Base-by-base conservation (phyloP, 805 yeast genomes). In the Groenewaldozyma salmanticensis region DNA sequence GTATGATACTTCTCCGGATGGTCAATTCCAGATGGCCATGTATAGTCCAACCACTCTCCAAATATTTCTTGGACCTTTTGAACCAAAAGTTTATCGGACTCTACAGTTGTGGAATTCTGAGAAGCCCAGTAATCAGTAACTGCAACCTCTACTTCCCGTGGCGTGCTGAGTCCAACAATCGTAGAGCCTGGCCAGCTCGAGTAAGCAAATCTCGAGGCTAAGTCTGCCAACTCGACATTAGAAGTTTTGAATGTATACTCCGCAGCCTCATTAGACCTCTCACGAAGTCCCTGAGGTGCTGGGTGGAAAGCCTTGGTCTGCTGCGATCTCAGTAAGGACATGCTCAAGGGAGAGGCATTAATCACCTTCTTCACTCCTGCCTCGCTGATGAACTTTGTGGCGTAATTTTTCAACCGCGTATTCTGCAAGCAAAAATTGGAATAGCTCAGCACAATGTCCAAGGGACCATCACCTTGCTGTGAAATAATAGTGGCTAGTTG, bases 341-440 rank as follows among this genome's bases (percentile, higher is more conserved):
- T 88, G 42, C 88, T 76, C 45, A 90, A 65, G 31, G 92, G 87
- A 1, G 95, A 82, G 2, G 90, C 96, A 57, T 83, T 85, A 55
- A 79, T 61, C n/a, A 88, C 59, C 46, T 68, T 59, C 43, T 70
- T 66, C 22, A 87, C 66, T 4, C 75, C 72, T 9, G 82, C 74
- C 5, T 73, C 74, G 0, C 40, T 27, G 20, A 43, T 32, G 44
- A 53, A 53, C 21, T 40, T 24, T 2, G 46, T 51, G 31, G 70
- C 59, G 49, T 84, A 76, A 29, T 64, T 65, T 0, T 67, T 60
- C 20, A 71, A 64, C 34, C 81, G 62, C 17, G 74, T 70, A 60
- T 87, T 88, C 55, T 90, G 96, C 24, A 88, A 58, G 52, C 92
- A 84, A 58, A 86, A 75, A 56, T 88, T 79, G 40, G 82, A 78